Base-by-base conservation (phyloP, 2,329 filamentous ascomycete genomes). In the Metarhizium brunneum region DNA sequence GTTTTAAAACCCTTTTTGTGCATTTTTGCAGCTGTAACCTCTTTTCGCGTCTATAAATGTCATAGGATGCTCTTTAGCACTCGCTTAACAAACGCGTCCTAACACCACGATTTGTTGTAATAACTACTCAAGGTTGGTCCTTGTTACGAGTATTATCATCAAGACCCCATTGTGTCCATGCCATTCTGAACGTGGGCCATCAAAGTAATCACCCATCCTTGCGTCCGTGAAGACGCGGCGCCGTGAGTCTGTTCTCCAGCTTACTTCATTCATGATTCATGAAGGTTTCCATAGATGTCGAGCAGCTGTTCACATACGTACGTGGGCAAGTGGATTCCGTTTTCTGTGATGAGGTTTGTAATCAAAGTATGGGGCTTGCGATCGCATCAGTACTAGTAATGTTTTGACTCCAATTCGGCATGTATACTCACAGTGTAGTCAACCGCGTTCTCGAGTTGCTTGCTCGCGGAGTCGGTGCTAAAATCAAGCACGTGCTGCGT, bases 401-500 rank as follows among this genome's bases (percentile, higher is more conserved):
- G 7, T 7, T 35, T 11, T 7, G 32, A 7, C 32, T 35, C 32
- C 32, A 35, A 35, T 7, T 7, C 32, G 32, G 6, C 32, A 11
- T 35, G 10, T 35, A 35, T 11, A 66, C 80, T 60, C 69, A 86
- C 84, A 2, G 86, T 88, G 62, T 86, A 88, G 63, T 92, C 87
- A 3, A 91, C 86, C 55, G 84, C 73, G 55, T 83, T 76, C 45
- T 76, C 72, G 7, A 73, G 71, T 57, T 76, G 72, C 58, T 80
- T 68, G 55, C 71, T 74, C 47, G 64, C 52, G 13, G 60, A 75
- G 5, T 80, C 76, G 1, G 82, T 83, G 63, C 78, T 78, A 68
- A 94, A 95, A 51, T 89, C 83, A 57, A 94, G 77, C 14, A 95
- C 80, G 38, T 83, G 80, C 71, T 96, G 90, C 66, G 87, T 25